A percentile compares a stretch with the other conserved stretches of the same genome.
Evolutionary conservation across 177 flowering plant species (phyloP).

Genomic region (Vitis hybrid): DNA sequence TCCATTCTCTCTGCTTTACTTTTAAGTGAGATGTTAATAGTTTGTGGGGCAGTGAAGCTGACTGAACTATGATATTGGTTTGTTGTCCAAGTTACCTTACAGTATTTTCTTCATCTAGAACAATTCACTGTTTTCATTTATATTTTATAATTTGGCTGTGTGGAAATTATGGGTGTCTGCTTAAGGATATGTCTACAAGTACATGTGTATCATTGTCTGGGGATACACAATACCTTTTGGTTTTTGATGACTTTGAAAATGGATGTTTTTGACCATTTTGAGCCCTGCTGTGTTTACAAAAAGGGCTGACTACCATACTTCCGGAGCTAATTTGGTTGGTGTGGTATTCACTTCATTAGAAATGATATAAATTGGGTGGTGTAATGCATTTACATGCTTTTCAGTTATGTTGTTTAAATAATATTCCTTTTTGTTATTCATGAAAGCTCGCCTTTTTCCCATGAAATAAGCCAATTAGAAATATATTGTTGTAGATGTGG

Average conservation of each 20-base stretch:
- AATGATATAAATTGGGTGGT: no score
- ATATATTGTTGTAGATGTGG: no score
- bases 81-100: slow-evolving; percentile 21
- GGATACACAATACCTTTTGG: slow-evolving; percentile 29
- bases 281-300: neutral
- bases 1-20: slow-evolving; percentile 10
- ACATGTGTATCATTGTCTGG: slow-evolving; percentile 23
- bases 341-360: no score
- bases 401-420: no score
- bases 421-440: no score
- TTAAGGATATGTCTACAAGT: slow-evolving; percentile 18
- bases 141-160: slow-evolving; percentile 17
- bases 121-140: slow-evolving; percentile 13
- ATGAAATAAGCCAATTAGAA: no score
- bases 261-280: slow-evolving; percentile 15
- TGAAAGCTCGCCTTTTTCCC: no score
- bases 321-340: neutral
- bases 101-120: slow-evolving; percentile 8
- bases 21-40: slow-evolving; percentile 23
- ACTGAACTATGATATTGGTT: slow-evolving; percentile 22
- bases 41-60: slow-evolving; percentile 22
- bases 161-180: slow-evolving; percentile 13
- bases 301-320: neutral
- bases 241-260: slow-evolving; percentile 10
- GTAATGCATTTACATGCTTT: no score